These are phyloP conservation scores for Arxiozyma heterogenica DNA, from an alignment of 1,139 yeast genomes.

Conservation along the genomic window DNA sequence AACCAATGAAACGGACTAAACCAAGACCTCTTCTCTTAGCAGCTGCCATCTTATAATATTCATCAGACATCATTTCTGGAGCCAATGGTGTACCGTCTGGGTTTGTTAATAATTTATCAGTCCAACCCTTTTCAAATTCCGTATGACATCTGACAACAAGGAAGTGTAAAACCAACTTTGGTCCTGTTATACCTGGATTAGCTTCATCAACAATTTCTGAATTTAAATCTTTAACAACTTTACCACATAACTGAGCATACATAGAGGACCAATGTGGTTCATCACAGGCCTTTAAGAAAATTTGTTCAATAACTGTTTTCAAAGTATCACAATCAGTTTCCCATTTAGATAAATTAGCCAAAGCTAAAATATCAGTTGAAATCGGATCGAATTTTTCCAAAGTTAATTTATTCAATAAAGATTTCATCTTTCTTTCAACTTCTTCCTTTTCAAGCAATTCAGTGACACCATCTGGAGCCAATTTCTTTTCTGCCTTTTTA, in stretches of 20 bases:
- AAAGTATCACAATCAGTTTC: conserved; percentile 71
- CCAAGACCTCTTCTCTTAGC: conserved; percentile 99
- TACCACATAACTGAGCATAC: conserved; percentile 94
- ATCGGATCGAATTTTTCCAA: conserved; percentile 84
- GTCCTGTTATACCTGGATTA: conserved; percentile 44
- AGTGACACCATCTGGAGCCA: conserved; percentile 71
- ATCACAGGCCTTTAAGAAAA: conserved; percentile 94
- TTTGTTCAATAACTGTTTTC: conserved; percentile 70
- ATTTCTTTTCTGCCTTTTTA: conserved; percentile 46
- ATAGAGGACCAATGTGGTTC: conserved; percentile 97
- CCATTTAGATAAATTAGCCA: conserved; percentile 78
- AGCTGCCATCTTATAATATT: conserved; percentile 82
- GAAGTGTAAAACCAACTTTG: conserved; percentile 67
- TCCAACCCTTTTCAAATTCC: conserved; percentile 95
- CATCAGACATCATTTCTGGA: conserved; percentile 93
- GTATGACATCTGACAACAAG: conserved; percentile 81
- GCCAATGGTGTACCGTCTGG: conserved; percentile 71
- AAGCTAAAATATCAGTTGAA: conserved; percentile 67
- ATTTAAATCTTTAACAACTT: conserved; percentile 60
- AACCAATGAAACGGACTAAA: conserved; percentile 91
- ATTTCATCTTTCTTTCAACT: conserved; percentile 75
- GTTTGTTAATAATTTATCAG: conserved; percentile 73
- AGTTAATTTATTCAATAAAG: conserved; percentile 85
- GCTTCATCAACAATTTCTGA: conserved; percentile 59
- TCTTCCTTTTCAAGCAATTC: conserved; percentile 60